These are phyloP conservation scores for Hirschioporus abietinus DNA, from an alignment of 768 basidiomycete species.

Conservation along the genomic window DNA sequence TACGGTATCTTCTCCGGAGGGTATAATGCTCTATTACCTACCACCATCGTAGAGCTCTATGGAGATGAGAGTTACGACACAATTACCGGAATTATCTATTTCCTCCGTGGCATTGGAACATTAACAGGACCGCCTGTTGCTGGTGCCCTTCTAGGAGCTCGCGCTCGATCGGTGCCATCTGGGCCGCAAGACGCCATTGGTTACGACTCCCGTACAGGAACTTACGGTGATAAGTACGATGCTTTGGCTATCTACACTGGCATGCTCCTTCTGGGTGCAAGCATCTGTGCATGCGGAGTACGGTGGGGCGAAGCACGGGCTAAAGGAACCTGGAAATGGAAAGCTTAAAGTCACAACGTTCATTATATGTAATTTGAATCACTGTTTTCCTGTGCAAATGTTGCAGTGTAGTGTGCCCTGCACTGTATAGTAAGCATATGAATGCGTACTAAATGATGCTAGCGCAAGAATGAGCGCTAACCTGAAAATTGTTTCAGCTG, in stretches of 20 bases:
- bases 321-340: slow-evolving; percentile 36
- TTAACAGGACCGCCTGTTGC: slow-evolving; percentile 37
- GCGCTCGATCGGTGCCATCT: slow-evolving; percentile 15
- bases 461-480: no score
- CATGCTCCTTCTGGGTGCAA: slow-evolving; percentile 29
- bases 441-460: no score
- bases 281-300: slow-evolving; percentile 35
- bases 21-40: slow-evolving; percentile 39
- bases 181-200: neutral
- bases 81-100: slow-evolving; percentile 37
- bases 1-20: slow-evolving; percentile 41
- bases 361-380: neutral
- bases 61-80: slow-evolving; percentile 37
- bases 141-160: slow-evolving; percentile 33
- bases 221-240: slow-evolving; percentile 30
- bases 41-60: slow-evolving; percentile 38
- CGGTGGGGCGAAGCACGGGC: slow-evolving; percentile 36
- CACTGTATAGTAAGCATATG: no score
- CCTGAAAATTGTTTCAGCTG: no score
- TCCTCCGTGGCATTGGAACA: slow-evolving; percentile 36
- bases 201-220: slow-evolving; percentile 13
- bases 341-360: slow-evolving; percentile 21
- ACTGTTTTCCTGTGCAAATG: neutral
- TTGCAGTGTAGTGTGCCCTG: neutral
- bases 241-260: slow-evolving; percentile 34